These are phyloP conservation scores for Colletotrichum sp. DNA, from an alignment of 2,329 filamentous ascomycete genomes.

Conservation along the genomic window DNA sequence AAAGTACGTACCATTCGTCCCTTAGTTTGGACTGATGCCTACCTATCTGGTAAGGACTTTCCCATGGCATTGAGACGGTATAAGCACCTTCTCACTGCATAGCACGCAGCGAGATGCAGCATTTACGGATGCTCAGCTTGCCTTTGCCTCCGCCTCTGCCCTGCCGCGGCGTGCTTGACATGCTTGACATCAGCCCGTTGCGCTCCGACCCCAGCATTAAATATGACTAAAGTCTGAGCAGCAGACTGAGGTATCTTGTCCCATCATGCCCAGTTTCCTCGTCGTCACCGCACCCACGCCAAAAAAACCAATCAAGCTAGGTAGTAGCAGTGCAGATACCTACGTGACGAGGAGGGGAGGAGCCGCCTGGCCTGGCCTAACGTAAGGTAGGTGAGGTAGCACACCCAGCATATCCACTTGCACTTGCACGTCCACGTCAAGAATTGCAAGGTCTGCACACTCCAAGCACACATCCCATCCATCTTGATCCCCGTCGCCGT, in stretches of 20 bases:
- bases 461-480: neutral
- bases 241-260: neutral
- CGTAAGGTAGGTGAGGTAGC: neutral
- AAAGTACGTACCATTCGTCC: neutral
- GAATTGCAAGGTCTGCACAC: neutral
- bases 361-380: neutral
- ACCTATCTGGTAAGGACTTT: neutral
- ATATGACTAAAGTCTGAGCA: neutral
- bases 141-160: neutral
- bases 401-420: constrained; percentile 13
- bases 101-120: neutral
- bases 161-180: neutral
- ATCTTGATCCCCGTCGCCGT: neutral
- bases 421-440: neutral
- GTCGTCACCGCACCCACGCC: neutral
- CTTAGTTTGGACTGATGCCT: neutral
- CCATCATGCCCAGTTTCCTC: neutral
- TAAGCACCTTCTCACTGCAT: neutral
- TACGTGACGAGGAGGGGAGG: neutral
- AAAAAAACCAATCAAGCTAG: neutral
- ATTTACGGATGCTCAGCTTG: neutral
- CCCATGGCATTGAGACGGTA: neutral
- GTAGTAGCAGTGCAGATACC: neutral
- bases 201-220: constrained; percentile 11
- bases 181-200: neutral